Conservation (phyloP, 1,284 basidiomycete genomes). For the Fomitiporia mediterranea region DNA sequence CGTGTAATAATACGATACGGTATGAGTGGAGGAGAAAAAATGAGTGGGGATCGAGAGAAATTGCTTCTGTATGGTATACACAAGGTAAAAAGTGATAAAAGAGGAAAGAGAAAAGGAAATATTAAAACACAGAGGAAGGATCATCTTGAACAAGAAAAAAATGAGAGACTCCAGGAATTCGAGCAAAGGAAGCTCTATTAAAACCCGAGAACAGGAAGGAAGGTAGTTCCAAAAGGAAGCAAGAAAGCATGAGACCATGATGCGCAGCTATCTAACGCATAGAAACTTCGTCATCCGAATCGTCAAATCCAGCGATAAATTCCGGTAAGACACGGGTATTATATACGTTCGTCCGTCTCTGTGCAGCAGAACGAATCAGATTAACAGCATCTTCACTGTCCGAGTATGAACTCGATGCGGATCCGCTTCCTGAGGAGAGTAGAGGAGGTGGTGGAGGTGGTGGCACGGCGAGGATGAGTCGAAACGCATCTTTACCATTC, state of each 20-base stretch:
- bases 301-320: conserved; percentile 14
- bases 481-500: conserved; percentile 85
- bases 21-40: neutral
- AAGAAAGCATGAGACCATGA: too few species aligned
- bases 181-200: too few species aligned
- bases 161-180: neutral
- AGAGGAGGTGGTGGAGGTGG: conserved; percentile 28
- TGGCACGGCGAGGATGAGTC: conserved; percentile 62
- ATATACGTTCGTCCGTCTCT: conserved; percentile 4
- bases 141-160: neutral
- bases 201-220: too few species aligned
- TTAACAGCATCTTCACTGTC: neutral
- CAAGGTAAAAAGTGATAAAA: neutral
- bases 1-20: neutral
- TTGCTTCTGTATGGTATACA: neutral
- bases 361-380: neutral
- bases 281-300: conserved; percentile 20
- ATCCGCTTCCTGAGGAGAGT: conserved; percentile 26
- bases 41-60: neutral
- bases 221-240: too few species aligned
- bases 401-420: conserved; percentile 17
- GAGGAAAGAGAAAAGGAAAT: neutral
- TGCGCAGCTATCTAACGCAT: conserved; percentile 11
- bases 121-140: neutral
- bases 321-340: conserved; percentile 14